Evolutionary conservation across 2,329 filamentous ascomycete genomes (phyloP), one percentile per base, ranked within the genome.

Genomic region (Diaporthe caulivora): DNA sequence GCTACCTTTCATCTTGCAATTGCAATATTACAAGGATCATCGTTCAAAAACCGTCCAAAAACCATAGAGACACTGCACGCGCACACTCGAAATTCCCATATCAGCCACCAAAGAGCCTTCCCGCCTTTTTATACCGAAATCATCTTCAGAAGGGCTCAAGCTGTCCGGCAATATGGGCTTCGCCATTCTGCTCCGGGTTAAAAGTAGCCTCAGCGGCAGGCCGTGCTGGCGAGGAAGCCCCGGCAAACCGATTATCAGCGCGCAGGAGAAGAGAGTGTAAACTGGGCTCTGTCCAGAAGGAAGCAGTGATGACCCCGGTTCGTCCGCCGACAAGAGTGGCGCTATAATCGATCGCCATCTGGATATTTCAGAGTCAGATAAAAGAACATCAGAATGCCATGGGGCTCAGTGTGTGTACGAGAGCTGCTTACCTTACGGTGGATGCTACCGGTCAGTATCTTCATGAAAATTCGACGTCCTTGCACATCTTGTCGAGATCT

Each of bases 401-500:
- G n/a, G n/a, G n/a, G n/a, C n/a, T n/a, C n/a, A n/a, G n/a, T n/a
- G n/a, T n/a, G n/a, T n/a, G n/a, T n/a, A n/a, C n/a, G n/a, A n/a
- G n/a, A n/a, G n/a, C n/a, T n/a, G n/a, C n/a, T n/a, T n/a, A n/a
- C n/a, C n/a, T n/a, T n/a, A n/a, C n/a, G n/a, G n/a, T n/a, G n/a
- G n/a, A n/a, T n/a, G n/a, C n/a, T n/a, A n/a, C n/a, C n/a, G n/a
- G n/a, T n/a, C n/a, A n/a, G n/a, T n/a, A n/a, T n/a, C 2, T 37
- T 5, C 7, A 60, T 24, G 42, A 37, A 31, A 15, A n/a, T 10
- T 54, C 29, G 6, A 70, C 15, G 6, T 10, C 11, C 18, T 5
- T 11, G 24, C 51, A 44, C 80, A 90, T 85, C 1, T 70, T 49
- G 0, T 81, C 75, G 1, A 91, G 80, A 15, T 80, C 65, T 60